Evolutionary conservation across 2,329 filamentous ascomycete species (phyloP).

Genomic region (Apiospora hydei): DNA sequence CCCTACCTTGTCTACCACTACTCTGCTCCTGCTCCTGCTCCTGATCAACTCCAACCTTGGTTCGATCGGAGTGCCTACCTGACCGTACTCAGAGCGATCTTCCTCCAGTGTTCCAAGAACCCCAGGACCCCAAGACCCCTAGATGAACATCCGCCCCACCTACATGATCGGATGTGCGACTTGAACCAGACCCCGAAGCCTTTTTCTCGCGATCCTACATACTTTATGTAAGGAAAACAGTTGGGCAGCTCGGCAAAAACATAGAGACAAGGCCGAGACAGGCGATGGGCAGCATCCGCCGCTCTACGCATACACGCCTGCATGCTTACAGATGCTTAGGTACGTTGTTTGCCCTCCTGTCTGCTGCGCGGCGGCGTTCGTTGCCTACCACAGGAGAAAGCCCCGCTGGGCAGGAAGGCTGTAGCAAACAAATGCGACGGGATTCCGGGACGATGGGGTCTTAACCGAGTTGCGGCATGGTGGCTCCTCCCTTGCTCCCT

Average conservation of each 20-base stretch:
- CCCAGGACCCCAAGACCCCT: not conserved
- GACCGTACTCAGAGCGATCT: not conserved
- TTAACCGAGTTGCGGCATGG: constrained; percentile 17
- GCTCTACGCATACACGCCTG: not conserved
- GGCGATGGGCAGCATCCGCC: not conserved
- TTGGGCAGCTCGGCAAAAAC: not conserved
- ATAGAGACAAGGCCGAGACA: not conserved
- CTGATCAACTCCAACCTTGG: not conserved
- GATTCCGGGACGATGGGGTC: not conserved
- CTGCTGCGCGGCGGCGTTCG: not conserved
- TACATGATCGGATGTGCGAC: constrained; percentile 13
- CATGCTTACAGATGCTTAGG: not conserved
- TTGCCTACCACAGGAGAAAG: not conserved
- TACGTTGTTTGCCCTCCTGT: not conserved
- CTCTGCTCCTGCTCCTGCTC: not conserved
- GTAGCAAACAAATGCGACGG: constrained; percentile 9
- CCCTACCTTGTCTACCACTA: not conserved
- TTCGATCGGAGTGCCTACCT: not conserved
- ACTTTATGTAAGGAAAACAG: not conserved
- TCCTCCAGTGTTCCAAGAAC: not conserved
- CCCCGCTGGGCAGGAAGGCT: not conserved
- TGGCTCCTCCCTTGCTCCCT: not conserved
- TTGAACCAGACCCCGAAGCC: not conserved
- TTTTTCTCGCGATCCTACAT: not conserved
- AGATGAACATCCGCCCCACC: not conserved